Evolutionary conservation across 2,329 filamentous ascomycete species (phyloP), one percentile per base, ranked within the genome.

Genomic region (Fusarium sp.): DNA sequence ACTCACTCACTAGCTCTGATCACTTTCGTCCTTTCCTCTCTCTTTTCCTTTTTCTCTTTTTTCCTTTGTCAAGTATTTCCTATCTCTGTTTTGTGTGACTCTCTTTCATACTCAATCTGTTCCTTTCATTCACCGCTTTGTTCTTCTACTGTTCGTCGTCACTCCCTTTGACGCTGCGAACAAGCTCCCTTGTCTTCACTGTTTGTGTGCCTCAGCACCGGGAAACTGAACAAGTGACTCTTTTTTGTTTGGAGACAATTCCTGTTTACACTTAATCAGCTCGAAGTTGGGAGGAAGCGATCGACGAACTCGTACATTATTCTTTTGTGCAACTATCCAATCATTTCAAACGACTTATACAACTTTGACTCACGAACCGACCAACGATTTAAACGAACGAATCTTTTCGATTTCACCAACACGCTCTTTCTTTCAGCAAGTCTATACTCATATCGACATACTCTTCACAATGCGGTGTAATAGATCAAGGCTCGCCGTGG

Each of bases 401-500:
- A 61, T 57, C 32, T 56, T 67, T 67, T 67, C 33, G 33, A 71
- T 37, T 60, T 64, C 33, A 44, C 49, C 23, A 52, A 58, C 15
- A 43, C 68, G 28, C 19, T 70, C 60, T 58, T 60, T 66, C 15
- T 35, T 53, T 30, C 23, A 56, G 42, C 46, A 57, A 44, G 9
- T 28, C 32, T 53, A 59, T 33, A 62, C 28, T 32, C 16, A 38
- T 25, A 28, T 50, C 49, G 35, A 32, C n/a, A 60, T 59, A 50
- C 43, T 58, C 35, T 61, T 61, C 67, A 76, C 58, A 44, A 80
- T 79, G 77, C 69, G 67, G 40, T 75, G 63, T 60, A 66, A 73
- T 57, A 69, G 53, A 52, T 70, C 35, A 38, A 70, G 66, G 43
- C 56, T 78, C 23, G 66, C 64, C 28, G 66, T 76, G 37, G 78